These are phyloP conservation scores for Ambrosiella beaveri DNA, from an alignment of 2,329 filamentous ascomycete genomes.

Conservation along the genomic window DNA sequence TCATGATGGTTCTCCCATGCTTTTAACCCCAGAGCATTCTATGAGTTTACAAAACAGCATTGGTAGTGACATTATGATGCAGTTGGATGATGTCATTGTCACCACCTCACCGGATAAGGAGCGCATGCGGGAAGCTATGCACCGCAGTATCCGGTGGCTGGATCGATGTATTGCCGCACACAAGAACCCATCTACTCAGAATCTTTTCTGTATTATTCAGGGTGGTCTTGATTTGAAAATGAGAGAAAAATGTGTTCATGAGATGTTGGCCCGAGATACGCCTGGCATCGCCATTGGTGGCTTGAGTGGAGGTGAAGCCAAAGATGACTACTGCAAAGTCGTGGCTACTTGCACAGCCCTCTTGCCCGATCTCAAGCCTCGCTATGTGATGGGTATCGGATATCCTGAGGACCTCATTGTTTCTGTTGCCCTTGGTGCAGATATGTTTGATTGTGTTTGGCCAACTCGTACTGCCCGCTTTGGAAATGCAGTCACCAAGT, in stretches of 20 bases:
- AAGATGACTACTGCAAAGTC: conserved; percentile 79
- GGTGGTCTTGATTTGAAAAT: conserved; percentile 81
- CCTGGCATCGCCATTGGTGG: conserved; percentile 95
- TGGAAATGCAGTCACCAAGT: conserved; percentile 74
- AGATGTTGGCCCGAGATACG: conserved; percentile 81
- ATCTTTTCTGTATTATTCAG: conserved; percentile 97
- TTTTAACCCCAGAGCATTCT: conserved; percentile 92
- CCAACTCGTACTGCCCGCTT: conserved; percentile 91
- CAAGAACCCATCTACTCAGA: conserved; percentile 65
- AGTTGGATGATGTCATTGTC: conserved; percentile 92
- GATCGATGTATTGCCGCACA: conserved; percentile 89
- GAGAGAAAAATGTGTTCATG: conserved; percentile 61
- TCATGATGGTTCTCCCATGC: conserved; percentile 88
- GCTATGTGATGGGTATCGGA: conserved; percentile 97
- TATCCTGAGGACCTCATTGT: conserved; percentile 94
- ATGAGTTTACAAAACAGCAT: conserved; percentile 94
- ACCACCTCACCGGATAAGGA: conserved; percentile 80
- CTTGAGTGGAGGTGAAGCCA: conserved; percentile 85
- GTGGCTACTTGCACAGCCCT: conserved; percentile 72
- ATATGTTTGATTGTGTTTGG: conserved; percentile 99
- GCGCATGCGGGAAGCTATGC: conserved; percentile 88
- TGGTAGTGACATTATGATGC: conserved; percentile 98
- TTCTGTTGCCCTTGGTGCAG: conserved; percentile 79
- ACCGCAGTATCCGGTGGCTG: conserved; percentile 84
- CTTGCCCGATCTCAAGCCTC: conserved; percentile 78